Conservation (phyloP, 225 moss, liverwort and hornwort genomes). For the Neckera pumila region DNA sequence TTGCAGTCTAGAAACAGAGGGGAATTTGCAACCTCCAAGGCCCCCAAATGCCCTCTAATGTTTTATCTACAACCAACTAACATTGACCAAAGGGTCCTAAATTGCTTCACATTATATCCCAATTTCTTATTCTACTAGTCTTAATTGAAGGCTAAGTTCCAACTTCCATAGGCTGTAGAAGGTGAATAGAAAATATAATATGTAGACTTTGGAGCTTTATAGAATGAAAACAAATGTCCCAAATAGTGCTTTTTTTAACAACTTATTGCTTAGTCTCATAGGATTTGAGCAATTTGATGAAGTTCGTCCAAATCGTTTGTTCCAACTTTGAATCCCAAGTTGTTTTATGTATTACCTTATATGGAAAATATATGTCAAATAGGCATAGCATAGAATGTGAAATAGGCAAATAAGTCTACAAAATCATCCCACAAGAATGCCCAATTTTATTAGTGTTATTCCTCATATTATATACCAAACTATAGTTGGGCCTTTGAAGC, state of each 20-base stretch:
- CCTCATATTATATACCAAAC: not conserved
- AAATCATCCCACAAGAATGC: not conserved
- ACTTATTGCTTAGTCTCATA: fast-evolving
- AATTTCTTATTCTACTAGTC: not conserved
- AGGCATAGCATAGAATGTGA: not conserved
- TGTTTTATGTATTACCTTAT: not conserved
- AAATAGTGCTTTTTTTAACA: not conserved
- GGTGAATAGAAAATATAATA: not conserved
- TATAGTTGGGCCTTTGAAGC: too few species aligned
- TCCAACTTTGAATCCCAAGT: not conserved
- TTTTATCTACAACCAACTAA: not conserved
- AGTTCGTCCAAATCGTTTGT: fast-evolving
- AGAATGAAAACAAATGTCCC: not conserved
- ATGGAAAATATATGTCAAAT: not conserved
- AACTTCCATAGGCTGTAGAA: not conserved
- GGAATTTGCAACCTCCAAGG: too few species aligned
- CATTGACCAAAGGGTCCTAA: fast-evolving
- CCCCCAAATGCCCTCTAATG: too few species aligned
- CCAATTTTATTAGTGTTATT: too few species aligned
- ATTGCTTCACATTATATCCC: fast-evolving
- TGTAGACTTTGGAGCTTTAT: not conserved
- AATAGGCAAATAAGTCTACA: not conserved
- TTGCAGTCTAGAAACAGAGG: too few species aligned
- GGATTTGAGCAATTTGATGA: not conserved
- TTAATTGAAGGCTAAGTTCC: fast-evolving